phyloP scores from a whole-genome alignment of 31 red algal genomes.

The Porphyra umbilicalis region DNA sequence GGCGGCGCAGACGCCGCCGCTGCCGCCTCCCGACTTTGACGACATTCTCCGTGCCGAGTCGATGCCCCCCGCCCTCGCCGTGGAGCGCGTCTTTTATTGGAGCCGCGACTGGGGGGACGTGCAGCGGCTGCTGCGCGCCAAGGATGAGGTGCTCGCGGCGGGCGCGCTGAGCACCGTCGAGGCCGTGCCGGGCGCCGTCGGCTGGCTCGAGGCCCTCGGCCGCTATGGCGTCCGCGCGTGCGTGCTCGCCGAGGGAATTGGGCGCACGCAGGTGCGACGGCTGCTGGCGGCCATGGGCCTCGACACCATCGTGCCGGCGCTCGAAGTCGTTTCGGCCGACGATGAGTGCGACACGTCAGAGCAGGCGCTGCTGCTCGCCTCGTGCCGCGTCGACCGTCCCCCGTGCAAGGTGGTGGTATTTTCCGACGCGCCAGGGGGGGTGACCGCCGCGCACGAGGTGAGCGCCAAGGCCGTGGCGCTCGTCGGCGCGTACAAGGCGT shows the following conservation, averaged over 20 bases:
- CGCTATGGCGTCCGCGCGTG: constrained; percentile 40
- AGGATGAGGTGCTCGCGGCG: constrained; percentile 40
- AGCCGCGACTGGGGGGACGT: constrained; percentile 70
- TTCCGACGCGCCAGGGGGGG: constrained; percentile 44
- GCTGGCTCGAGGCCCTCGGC: constrained; percentile 54
- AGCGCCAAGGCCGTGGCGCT: constrained; percentile 57
- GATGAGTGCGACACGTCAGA: constrained; percentile 65
- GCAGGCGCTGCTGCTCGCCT: constrained; percentile 59
- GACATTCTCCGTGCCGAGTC: constrained; percentile 69
- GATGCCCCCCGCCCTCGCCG: constrained; percentile 67
- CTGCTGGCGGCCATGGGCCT: constrained; percentile 35
- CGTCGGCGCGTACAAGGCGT: constrained; percentile 64
- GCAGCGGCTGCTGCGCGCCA: constrained; percentile 51
- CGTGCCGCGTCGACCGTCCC: constrained; percentile 44
- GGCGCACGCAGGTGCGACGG: constrained; percentile 10
- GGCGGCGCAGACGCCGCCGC: constrained; percentile 23
- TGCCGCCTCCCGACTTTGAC: constrained; percentile 33
- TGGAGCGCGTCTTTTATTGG: constrained; percentile 75
- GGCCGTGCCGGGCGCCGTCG: constrained; percentile 16
- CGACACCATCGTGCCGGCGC: constrained; percentile 17
- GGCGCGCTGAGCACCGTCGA: constrained; percentile 8
- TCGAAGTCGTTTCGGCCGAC: constrained; percentile 36
- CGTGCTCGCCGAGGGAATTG: constrained; percentile 33
- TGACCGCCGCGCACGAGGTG: constrained; percentile 85
- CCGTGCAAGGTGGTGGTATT: constrained; percentile 84